A percentile compares a stretch with the other conserved stretches of the same genome.
These are phyloP conservation scores for Sarocladium kiliense DNA, from an alignment of 2,329 filamentous ascomycete species.

Conservation along the genomic window DNA sequence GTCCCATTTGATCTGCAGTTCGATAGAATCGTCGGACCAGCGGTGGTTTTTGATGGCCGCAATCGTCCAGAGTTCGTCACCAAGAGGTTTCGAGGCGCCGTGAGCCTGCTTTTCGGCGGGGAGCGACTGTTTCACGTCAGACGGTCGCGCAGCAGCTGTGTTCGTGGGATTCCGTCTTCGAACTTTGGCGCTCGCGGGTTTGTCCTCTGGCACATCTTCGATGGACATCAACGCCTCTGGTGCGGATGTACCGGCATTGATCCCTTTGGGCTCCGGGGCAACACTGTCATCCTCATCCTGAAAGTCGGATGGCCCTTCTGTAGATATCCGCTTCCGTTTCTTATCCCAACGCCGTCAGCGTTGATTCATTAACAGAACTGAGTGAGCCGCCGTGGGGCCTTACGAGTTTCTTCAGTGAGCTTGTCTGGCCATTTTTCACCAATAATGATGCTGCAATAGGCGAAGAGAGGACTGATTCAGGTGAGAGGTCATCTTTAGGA, in stretches of 20 bases:
- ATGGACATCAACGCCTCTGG: no score
- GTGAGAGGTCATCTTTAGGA: not conserved
- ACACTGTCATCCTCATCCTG: no score
- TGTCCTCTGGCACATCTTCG: no score
- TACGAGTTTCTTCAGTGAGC: not conserved
- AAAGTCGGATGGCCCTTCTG: not conserved
- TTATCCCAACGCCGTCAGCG: not conserved
- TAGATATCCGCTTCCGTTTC: not conserved
- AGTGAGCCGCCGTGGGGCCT: no score
- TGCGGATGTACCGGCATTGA: no score
- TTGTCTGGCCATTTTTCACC: not conserved
- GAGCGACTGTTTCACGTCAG: no score
- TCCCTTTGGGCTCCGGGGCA: no score
- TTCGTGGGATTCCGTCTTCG: not conserved
- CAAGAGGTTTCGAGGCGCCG: not conserved
- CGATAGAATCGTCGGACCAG: slow-evolving; percentile 22
- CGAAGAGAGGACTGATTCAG: not conserved
- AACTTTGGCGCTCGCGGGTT: no score
- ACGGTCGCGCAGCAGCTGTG: not conserved
- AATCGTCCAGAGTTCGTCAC: not conserved
- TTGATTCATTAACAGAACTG: not conserved
- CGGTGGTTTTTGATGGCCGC: slow-evolving; percentile 16
- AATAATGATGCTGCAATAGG: not conserved
- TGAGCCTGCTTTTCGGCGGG: not conserved
- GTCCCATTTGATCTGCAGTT: slow-evolving; percentile 27